Evolutionary conservation across 2,329 filamentous ascomycete species (phyloP).

Genomic region (Talaromyces sp.): DNA sequence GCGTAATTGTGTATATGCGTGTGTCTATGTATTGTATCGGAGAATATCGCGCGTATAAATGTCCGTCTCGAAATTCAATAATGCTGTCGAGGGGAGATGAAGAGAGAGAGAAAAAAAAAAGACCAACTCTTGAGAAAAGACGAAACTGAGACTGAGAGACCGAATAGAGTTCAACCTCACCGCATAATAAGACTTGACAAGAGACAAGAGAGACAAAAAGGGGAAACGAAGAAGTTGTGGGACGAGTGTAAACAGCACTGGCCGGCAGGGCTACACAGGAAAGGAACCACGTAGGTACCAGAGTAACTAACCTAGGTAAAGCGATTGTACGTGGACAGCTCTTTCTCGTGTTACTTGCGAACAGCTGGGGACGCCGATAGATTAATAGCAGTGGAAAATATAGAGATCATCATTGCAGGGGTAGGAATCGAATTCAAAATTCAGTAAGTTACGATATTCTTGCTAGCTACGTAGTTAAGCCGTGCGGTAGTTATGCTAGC

Average conservation of each 20-base stretch:
- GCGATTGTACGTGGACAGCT: neutral
- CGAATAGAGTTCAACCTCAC: neutral
- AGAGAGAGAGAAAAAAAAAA: neutral
- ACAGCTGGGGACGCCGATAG: neutral
- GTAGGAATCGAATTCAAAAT: neutral
- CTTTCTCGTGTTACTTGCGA: neutral
- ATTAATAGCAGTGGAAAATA: neutral
- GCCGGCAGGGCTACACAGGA: neutral
- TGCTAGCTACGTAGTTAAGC: neutral
- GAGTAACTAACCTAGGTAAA: neutral
- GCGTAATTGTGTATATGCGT: neutral
- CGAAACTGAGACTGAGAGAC: neutral
- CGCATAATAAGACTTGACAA: neutral
- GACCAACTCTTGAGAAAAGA: neutral
- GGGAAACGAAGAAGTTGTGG: slow-evolving; percentile 1
- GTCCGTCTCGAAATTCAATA: neutral
- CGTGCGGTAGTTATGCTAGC: neutral
- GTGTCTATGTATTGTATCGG: neutral
- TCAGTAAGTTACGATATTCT: neutral
- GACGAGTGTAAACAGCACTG: neutral
- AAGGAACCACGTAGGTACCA: neutral
- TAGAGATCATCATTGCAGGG: neutral
- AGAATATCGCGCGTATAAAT: neutral
- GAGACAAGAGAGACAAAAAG: neutral
- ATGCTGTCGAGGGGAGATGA: neutral